Conservation (phyloP, 2,329 filamentous ascomycete genomes). For the Xylaria sp. region DNA sequence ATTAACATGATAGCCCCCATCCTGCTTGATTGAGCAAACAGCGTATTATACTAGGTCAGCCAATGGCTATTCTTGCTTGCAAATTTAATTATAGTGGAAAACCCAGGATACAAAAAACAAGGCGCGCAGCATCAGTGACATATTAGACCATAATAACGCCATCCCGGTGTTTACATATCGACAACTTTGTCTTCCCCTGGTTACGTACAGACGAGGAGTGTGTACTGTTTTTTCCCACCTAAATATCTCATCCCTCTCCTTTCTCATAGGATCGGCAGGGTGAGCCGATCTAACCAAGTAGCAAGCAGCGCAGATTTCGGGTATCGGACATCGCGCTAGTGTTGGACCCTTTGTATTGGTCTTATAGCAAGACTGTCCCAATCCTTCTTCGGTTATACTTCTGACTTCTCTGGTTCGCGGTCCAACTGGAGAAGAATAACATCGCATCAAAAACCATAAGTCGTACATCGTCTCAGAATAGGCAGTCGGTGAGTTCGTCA, state of each 20-base stretch:
- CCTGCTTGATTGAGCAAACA: not conserved
- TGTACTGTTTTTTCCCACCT: not conserved
- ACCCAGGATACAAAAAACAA: not conserved
- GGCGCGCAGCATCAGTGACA: not conserved
- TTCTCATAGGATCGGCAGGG: conserved; percentile 36
- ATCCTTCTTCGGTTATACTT: conserved; percentile 7
- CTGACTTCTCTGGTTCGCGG: not conserved
- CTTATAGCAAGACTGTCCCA: not conserved
- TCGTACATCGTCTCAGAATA: conserved; percentile 2
- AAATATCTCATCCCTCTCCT: conserved; percentile 7
- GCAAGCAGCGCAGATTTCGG: conserved; percentile 34
- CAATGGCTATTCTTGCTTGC: not conserved
- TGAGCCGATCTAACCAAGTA: conserved; percentile 35
- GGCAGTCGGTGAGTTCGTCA: conserved; percentile 33
- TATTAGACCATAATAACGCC: not conserved
- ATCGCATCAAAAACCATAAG: conserved; percentile 10
- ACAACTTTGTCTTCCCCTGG: not conserved
- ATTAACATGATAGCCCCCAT: not conserved
- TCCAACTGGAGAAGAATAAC: conserved; percentile 9
- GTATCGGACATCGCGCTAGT: conserved; percentile 30
- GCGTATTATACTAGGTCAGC: not conserved
- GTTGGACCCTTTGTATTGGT: conserved; percentile 11
- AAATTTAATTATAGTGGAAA: not conserved
- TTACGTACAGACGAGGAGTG: not conserved
- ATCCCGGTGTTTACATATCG: not conserved